A percentile compares a stretch with the other conserved stretches of the same genome.
Evolutionary conservation across 2,329 filamentous ascomycete genomes (phyloP).

Genomic region (Biscogniauxia sp.): DNA sequence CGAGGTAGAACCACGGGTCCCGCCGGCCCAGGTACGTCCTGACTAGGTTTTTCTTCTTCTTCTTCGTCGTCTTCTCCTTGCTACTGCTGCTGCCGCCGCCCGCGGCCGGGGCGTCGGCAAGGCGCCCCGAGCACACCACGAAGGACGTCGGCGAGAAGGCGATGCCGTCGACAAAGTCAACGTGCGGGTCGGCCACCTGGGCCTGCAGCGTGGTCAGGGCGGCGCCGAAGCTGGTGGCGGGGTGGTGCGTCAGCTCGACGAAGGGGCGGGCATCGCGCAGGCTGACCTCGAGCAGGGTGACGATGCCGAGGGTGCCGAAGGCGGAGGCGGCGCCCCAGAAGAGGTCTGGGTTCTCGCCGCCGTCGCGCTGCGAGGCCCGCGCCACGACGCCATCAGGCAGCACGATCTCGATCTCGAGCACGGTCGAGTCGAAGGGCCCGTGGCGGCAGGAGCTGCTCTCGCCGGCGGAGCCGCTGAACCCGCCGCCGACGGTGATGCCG

Average conservation of each 20-base stretch:
- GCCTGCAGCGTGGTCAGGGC: conserved; percentile 44
- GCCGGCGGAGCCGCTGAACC: conserved; percentile 64
- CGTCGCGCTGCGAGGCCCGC: conserved; percentile 47
- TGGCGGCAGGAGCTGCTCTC: conserved; percentile 68
- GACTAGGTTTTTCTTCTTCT: conserved; percentile 23
- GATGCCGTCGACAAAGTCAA: conserved; percentile 70
- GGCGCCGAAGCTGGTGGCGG: conserved; percentile 39
- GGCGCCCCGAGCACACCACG: conserved; percentile 59
- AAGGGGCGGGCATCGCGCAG: conserved; percentile 53
- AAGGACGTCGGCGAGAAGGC: conserved; percentile 55
- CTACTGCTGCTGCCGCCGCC: neutral
- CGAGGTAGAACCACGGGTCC: conserved; percentile 75
- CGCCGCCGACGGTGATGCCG: conserved; percentile 69
- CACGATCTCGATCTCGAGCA: conserved; percentile 64
- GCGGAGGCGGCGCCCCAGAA: conserved; percentile 65
- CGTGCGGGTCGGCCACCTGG: conserved; percentile 36
- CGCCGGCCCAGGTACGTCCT: conserved; percentile 53
- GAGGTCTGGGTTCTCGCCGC: conserved; percentile 51
- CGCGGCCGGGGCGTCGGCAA: conserved; percentile 42
- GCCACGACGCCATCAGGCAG: conserved; percentile 58
- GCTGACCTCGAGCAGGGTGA: conserved; percentile 61
- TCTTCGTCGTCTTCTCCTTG: too few relatives aligned
- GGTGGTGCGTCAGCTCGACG: conserved; percentile 58
- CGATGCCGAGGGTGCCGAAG: conserved; percentile 65
- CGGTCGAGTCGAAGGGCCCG: conserved; percentile 62